Base-by-base conservation (phyloP, 768 basidiomycete species). In the Phlegmacium glaucopus region DNA sequence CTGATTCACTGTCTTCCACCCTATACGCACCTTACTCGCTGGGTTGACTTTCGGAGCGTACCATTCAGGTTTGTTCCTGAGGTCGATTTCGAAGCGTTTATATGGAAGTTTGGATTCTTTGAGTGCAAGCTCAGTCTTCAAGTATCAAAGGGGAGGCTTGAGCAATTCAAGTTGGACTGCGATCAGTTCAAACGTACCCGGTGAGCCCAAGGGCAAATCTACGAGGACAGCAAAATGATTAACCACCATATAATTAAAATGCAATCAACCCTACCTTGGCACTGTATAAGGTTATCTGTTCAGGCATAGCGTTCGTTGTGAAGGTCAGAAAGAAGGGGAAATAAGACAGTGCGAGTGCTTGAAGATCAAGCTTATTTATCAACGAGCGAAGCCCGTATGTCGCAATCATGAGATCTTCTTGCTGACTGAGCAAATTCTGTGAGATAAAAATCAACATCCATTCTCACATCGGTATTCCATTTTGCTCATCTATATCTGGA, bases 31-130 rank as follows among this genome's bases (percentile, higher is more conserved):
- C 75, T 85, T 86, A 66, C 77, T 77, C 0, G 76, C 82, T 1
- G 79, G 79, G 63, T 87, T 87, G 32, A 87, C 76, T 49, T 79
- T 74, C 0, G 76, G 72, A 0, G 77, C 77, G 57, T 83, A 85
- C 84, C 83, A 85, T 42, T 75, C 79, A 1, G 84, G 84, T 65
- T 87, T 87, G 67, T 82, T 80, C 53, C 48, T 41, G 10, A 87
- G 63, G 53, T 85, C 80, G 39, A 87, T 76, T 52, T 84, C 75
- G 50, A 68, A 83, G 11, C 72, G 61, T 16, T 68, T 78, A 59
- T 67, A 79, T 1, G 71, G 53, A 4, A 76, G 69, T 4, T 73
- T 69, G 2, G 77, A 72, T 53, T 86, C 84, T 10, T 72, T 68
- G 17, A 87, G 72, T 1, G 83, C 82, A n/a, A 87, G 68, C 49